phyloP scores from a whole-genome alignment of 1,284 basidiomycete species.

The Ceratorhiza oryzae-sativae region DNA sequence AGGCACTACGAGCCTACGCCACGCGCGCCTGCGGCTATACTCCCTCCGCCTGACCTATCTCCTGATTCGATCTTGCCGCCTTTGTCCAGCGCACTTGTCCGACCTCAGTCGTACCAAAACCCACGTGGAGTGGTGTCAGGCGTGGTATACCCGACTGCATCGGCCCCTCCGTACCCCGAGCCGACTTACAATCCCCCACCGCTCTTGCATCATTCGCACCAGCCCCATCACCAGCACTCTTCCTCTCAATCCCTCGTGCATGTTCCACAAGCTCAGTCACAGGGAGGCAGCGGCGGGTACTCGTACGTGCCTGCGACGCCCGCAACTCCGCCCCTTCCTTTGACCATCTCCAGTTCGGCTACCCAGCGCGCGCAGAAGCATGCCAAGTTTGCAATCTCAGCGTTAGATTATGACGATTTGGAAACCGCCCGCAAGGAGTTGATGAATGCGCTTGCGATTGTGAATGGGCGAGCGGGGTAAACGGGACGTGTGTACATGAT shows the following conservation, averaged over 20 bases:
- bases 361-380: conserved; percentile 70
- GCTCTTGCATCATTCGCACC: not conserved
- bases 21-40: conserved; percentile 18
- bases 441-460: conserved; percentile 70
- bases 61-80: conserved; percentile 13
- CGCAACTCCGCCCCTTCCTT: conserved; percentile 47
- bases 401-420: conserved; percentile 92
- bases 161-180: conserved; percentile 33
- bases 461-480: conserved; percentile 57
- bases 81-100: conserved; percentile 20
- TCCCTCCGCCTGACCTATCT: conserved; percentile 23
- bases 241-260: conserved; percentile 15
- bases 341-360: conserved; percentile 23
- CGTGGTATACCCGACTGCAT: conserved; percentile 27
- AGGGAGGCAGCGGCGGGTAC: not conserved
- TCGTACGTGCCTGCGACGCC: conserved; percentile 32
- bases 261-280: conserved; percentile 24
- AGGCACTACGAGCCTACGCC: conserved; percentile 32
- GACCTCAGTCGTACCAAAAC: conserved; percentile 26
- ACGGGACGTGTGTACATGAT: not conserved
- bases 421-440: conserved; percentile 84
- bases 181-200: conserved; percentile 22
- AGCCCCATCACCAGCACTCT: conserved; percentile 12
- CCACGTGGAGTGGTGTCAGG: not conserved
- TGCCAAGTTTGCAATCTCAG: conserved; percentile 87